A percentile compares a stretch with the other conserved stretches of the same genome.
Conservation (phyloP, 805 yeast species). For the Pichia cephalocereana region DNA sequence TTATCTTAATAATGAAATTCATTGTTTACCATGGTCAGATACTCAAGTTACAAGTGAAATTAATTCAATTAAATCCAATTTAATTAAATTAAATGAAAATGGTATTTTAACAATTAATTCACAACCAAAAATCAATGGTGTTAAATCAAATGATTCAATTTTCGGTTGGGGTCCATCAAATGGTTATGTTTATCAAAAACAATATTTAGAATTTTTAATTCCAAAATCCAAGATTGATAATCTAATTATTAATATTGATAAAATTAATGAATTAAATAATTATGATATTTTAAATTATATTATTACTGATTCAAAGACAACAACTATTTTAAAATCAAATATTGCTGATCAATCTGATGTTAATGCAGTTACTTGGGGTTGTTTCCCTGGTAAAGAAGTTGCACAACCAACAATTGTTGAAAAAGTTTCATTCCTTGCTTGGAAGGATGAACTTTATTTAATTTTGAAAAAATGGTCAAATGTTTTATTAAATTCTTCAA, state of each 20-base stretch:
- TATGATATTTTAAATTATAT: constrained; percentile 62
- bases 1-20: constrained; percentile 65
- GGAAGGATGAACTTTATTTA: constrained; percentile 93
- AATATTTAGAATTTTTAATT: constrained; percentile 78
- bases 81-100: constrained; percentile 53
- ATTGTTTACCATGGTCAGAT: constrained; percentile 90
- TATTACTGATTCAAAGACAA: constrained; percentile 40
- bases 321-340: constrained; percentile 42
- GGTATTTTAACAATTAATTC: constrained; percentile 83
- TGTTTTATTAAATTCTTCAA: constrained; percentile 11
- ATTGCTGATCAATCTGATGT: constrained; percentile 48
- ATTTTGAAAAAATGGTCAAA: constrained; percentile 69
- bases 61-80: constrained; percentile 45
- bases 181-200: constrained; percentile 92
- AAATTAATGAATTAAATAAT: constrained; percentile 33
- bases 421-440: constrained; percentile 82
- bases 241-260: constrained; percentile 37
- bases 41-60: constrained; percentile 79
- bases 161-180: constrained; percentile 95
- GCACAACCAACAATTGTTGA: constrained; percentile 95
- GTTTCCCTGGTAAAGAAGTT: constrained; percentile 91
- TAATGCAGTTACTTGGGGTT: constrained; percentile 98
- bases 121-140: constrained; percentile 87
- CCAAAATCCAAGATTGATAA: constrained; percentile 38
- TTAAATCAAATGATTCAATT: constrained; percentile 55